Percentiles rank a stretch among this genome's conserved stretches.
These are phyloP conservation scores for Dictyostelium firmibasis DNA, from an alignment of 78 protist genomes.

Conservation along the genomic window DNA sequence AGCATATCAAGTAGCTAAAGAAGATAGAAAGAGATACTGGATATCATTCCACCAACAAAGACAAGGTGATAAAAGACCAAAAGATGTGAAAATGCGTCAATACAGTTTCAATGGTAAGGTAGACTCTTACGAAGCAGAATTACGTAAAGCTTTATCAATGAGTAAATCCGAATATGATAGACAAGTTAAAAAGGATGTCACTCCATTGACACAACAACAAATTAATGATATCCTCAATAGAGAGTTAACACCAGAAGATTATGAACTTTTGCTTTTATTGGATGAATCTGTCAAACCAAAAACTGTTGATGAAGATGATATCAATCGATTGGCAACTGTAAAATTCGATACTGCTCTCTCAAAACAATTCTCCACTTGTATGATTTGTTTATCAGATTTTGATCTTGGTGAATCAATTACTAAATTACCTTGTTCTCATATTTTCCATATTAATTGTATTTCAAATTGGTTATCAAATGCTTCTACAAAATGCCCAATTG, in stretches of 20 bases:
- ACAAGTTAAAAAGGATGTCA: not conserved
- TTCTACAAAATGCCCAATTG: slow-evolving; percentile 65
- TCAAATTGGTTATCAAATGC: slow-evolving; percentile 55
- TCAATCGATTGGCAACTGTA: slow-evolving; percentile 1
- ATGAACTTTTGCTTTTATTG: slow-evolving; percentile 50
- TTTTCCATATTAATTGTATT: slow-evolving; percentile 64
- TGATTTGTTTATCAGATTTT: slow-evolving; percentile 52
- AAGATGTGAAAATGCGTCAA: not conserved
- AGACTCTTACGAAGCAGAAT: slow-evolving; percentile 28
- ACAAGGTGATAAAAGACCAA: not conserved
- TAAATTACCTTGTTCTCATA: slow-evolving; percentile 54
- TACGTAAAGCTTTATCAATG: slow-evolving; percentile 8
- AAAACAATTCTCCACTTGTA: slow-evolving; percentile 24
- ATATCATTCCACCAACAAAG: not conserved
- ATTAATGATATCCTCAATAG: slow-evolving; percentile 73
- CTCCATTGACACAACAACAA: slow-evolving; percentile 31
- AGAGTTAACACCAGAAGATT: slow-evolving; percentile 81
- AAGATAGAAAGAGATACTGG: not conserved
- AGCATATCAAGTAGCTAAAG: not conserved
- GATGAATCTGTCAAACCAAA: slow-evolving; percentile 58
- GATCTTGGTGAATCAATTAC: slow-evolving; percentile 32
- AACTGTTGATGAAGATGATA: not conserved
- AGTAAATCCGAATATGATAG: slow-evolving; percentile 19
- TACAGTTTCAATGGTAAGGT: not conserved
- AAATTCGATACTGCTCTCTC: not conserved